Evolutionary conservation across 164 flowering plant genomes (phyloP), one percentile per base, ranked within the genome.

Genomic region (Paratinospora sagittata): DNA sequence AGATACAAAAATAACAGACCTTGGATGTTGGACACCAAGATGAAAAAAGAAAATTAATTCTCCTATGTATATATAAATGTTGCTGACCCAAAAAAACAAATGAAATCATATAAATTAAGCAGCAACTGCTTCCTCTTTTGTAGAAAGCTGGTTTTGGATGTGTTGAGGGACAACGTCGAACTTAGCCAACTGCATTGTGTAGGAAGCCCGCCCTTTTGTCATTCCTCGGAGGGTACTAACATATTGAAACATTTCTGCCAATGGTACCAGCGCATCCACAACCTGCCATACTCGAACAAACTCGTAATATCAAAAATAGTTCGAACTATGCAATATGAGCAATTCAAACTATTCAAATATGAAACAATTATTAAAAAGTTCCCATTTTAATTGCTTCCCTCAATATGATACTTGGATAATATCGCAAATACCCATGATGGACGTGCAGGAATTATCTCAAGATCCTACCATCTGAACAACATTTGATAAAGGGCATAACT

Each of bases 181-280:
- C 81, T 89, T 87, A 72, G 96, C 94, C 74, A 95, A 75, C 72
- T 90, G 94, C 99, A 95, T 95, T 19, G 86, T 82, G 84, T 95
- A 95, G 63, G 99, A 92, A 72, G 98, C 98, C 63, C 98, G 89
- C 3, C 99, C 98, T 79, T 92, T 92, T 27, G 98, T 91, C 96
- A 91, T 91, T 24, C 98, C 97, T 19, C 98, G 79, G 24, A 95
- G 88, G 37, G 91, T 89, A 70, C 98, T 95, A 7, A 91, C 98
- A 65, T 95, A 93, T 61, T 93, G 97, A 74, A 95, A 95, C 98
- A 95, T 93, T 81, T 95, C 99, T 24, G 95, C 96, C 52, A 95
- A 76, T 5, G 99, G 99, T 74, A 95, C 98, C 73, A 91, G 63
- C 5, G 94, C 75, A 84, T 92, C 95, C 10, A 94, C 95, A 47